Percentiles rank a stretch among this genome's conserved stretches.
Evolutionary conservation across 495 filamentous ascomycete species (phyloP).

Genomic region (Copromyces sp.): DNA sequence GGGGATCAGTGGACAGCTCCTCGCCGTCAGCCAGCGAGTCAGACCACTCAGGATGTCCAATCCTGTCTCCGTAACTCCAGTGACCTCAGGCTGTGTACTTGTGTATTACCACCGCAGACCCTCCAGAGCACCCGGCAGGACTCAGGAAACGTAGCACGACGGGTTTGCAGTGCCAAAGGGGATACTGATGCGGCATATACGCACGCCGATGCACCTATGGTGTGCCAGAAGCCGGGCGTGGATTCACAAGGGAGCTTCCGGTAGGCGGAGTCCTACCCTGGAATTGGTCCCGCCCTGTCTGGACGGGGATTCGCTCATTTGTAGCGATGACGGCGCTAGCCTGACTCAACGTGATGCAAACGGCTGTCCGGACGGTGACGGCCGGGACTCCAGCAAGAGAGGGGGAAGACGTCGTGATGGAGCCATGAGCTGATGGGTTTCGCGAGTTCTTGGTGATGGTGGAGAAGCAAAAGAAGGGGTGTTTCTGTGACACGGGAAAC

Average conservation of each 20-base stretch:
- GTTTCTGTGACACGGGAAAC: neutral
- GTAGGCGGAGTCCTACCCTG: conserved; percentile 13
- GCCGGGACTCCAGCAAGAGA: neutral
- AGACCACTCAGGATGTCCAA: conserved; percentile 24
- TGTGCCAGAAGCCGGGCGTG: conserved; percentile 7
- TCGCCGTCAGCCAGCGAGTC: conserved; percentile 26
- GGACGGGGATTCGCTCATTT: conserved; percentile 7
- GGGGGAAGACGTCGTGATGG: neutral
- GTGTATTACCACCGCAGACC: conserved; percentile 9
- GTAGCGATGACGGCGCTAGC: conserved; percentile 18
- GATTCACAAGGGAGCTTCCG: conserved; percentile 10
- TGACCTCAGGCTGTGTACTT: conserved; percentile 1
- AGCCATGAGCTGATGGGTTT: neutral
- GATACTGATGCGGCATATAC: conserved; percentile 22
- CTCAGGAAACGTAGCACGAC: conserved; percentile 8
- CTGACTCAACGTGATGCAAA: conserved; percentile 12
- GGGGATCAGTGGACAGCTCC: conserved; percentile 3
- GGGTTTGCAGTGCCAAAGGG: conserved; percentile 25
- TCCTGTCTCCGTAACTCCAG: conserved; percentile 8
- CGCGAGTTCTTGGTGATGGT: neutral
- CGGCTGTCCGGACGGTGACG: neutral
- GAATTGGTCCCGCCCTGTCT: conserved; percentile 8
- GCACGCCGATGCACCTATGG: conserved; percentile 13
- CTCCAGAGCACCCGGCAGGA: conserved; percentile 2
- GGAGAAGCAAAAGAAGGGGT: neutral